A percentile compares a stretch with the other conserved stretches of the same genome.
Conservation (phyloP, 2,329 filamentous ascomycete species). For the Colletotrichum sp. region DNA sequence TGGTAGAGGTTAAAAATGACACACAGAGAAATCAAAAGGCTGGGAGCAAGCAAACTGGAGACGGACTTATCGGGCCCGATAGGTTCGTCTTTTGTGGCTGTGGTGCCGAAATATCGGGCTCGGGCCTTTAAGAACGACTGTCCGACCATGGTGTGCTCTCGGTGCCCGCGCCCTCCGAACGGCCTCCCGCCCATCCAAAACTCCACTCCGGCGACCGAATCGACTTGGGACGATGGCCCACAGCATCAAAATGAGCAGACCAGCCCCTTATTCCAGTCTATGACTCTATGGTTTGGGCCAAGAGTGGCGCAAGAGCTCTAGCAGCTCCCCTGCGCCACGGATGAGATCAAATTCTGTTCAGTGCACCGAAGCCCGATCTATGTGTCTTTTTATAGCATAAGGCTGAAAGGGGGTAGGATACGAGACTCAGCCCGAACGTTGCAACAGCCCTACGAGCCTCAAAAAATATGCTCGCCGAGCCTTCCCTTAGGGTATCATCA, state of each 20-base stretch:
- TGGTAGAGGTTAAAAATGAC: background rate
- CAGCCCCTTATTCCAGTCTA: background rate
- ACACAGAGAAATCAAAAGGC: background rate
- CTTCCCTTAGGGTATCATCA: background rate
- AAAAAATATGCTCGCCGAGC: background rate
- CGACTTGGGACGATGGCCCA: background rate
- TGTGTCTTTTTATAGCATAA: background rate
- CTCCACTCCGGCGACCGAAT: background rate
- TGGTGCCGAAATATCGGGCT: background rate
- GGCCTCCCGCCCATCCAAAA: background rate
- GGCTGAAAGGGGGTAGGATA: background rate
- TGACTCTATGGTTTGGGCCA: background rate
- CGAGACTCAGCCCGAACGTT: background rate
- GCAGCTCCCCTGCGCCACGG: slow-evolving; percentile 3
- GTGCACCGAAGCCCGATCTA: background rate
- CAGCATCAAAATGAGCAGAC: background rate
- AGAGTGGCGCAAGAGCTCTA: slow-evolving; percentile 10
- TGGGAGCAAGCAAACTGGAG: background rate
- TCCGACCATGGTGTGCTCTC: background rate
- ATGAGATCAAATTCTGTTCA: background rate
- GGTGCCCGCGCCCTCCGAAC: slow-evolving; percentile 7
- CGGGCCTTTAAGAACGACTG: background rate
- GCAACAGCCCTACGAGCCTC: background rate
- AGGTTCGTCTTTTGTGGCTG: background rate
- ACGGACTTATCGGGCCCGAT: background rate